Evolutionary conservation across 257 asterid species (phyloP), one percentile per base, ranked within the genome.

Genomic region (Solanum chiquidenum): DNA sequence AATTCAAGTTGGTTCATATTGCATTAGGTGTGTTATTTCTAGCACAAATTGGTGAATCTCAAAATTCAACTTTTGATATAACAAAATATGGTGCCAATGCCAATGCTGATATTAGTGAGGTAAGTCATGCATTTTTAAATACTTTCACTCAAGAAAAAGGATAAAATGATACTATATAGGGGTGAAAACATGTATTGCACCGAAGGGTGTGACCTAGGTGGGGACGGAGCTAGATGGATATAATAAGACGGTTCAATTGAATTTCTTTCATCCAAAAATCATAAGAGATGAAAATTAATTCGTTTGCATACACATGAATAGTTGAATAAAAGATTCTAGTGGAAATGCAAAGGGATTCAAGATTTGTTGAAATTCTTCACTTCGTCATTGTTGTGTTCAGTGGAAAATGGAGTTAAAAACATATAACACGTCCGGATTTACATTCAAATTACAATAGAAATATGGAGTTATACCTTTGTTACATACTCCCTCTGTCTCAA

Each of bases 41-140:
- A 68, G 64, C 64, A 27, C 80, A 55, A 10, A 12, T n/a, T 3
- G 88, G 84, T 3, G 82, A 87, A 38, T 42, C 66, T 80, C 38
- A 85, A 3, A 38, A 74, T 20, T 42, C 25, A 12, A 20, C 20
- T 16, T 66, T 88, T 34, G 87, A 72, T 52, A 49, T 88, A 35
- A 76, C 90, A 2, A 74, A 74, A 37, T 75, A 86, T 75, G 88
- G 86, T 72, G 90, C 80, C 44, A 88, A 83, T 29, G 38, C 52
- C 12, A 40, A 84, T 42, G 52, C n/a, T 35, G 87, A 88, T 72
- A 20, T 88, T 55, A 85, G 33, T 16, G 31, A 60, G 85, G 90
- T 88, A 71, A n/a, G 72, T 62, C 55, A 20, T 40, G 23, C 31
- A 31, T 68, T 25, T 46, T 31, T 40, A 44, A 12, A 58, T 40